Evolutionary conservation across 2,329 filamentous ascomycete species (phyloP).

Genomic region (Aspergillus caelatus): DNA sequence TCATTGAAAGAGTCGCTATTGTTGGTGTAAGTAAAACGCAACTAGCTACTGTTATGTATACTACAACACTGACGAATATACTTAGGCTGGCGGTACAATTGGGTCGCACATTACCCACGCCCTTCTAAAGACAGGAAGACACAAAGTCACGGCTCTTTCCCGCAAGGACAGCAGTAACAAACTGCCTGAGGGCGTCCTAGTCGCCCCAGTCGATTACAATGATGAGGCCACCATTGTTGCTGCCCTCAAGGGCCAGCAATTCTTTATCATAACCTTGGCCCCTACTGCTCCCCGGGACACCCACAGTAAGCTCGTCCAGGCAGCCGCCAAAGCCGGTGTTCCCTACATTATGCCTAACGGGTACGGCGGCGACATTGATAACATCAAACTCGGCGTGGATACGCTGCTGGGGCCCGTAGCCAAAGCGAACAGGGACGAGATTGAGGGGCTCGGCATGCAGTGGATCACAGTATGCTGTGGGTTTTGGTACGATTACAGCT

Average conservation of each 20-base stretch:
- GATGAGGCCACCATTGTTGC: slow-evolving; percentile 49
- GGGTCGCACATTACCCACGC: slow-evolving; percentile 31
- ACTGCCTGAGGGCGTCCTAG: slow-evolving; percentile 50
- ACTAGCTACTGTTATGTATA: not conserved
- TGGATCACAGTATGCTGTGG: slow-evolving; percentile 52
- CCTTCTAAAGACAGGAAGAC: slow-evolving; percentile 53
- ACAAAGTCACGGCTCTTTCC: slow-evolving; percentile 56
- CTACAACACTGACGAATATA: slow-evolving; percentile 14
- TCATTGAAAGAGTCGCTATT: slow-evolving; percentile 42
- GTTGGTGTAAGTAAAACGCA: slow-evolving; percentile 35
- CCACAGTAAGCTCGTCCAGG: slow-evolving; percentile 55
- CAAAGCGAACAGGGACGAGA: slow-evolving; percentile 36
- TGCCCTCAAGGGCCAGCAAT: slow-evolving; percentile 59
- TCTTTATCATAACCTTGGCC: slow-evolving; percentile 59
- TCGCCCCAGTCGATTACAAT: slow-evolving; percentile 53
- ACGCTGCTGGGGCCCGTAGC: slow-evolving; percentile 34
- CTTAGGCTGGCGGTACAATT: slow-evolving; percentile 39
- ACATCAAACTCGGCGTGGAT: slow-evolving; percentile 39
- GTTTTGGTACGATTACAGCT: slow-evolving; percentile 59
- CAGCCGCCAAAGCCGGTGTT: slow-evolving; percentile 59
- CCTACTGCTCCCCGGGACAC: slow-evolving; percentile 48
- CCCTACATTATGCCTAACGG: slow-evolving; percentile 60
- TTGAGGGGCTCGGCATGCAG: slow-evolving; percentile 45
- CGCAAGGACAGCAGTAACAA: slow-evolving; percentile 46
- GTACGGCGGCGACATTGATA: slow-evolving; percentile 34